Base-by-base conservation (phyloP, 805 yeast genomes). In the Ogataea sp. region DNA sequence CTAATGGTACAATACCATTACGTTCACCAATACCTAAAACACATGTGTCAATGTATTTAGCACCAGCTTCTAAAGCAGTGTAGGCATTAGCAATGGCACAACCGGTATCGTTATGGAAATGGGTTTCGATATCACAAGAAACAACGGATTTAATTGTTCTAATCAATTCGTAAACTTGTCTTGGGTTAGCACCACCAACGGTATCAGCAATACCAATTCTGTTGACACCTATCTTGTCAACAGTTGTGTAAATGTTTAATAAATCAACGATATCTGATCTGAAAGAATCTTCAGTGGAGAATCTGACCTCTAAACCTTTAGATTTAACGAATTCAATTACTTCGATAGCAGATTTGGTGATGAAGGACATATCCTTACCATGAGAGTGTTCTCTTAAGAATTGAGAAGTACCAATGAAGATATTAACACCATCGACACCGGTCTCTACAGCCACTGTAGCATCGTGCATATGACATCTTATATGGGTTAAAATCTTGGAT, bases 131-230 rank as follows among this genome's bases (percentile, higher is more conserved):
- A 47, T 74, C 80, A 64, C 80, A 74, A 10, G 67, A 62, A 34
- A 74, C 78, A 20, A 74, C 78, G 1, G 76, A 67, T 55, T 69
- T 73, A 51, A 74, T 65, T 16, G 80, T 73, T 59, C 71, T 70
- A 45, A 74, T 76, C 52, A 74, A 66, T 55, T 74, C 79, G 52
- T 71, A 74, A 32, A 74, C 80, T 55, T 74, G 80, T 65, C 80
- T 68, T 47, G 79, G 78, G 58, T 74, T 73, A 39, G 80, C 80
- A 55, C 80, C 73, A 41, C 80, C 80, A 42, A 74, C 78, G 34
- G 80, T 74, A 58, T 74, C 80, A 37, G 80, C 79, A 56, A 74
- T 73, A 59, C 80, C 80, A 38, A 74, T 76, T 64, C 80, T 67
- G 58, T 74, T 68, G 27, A 74, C 80, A 40, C 80, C 80, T 39